Evolutionary conservation across 1,284 basidiomycete species (phyloP).

Genomic region (Marasmius sp.): DNA sequence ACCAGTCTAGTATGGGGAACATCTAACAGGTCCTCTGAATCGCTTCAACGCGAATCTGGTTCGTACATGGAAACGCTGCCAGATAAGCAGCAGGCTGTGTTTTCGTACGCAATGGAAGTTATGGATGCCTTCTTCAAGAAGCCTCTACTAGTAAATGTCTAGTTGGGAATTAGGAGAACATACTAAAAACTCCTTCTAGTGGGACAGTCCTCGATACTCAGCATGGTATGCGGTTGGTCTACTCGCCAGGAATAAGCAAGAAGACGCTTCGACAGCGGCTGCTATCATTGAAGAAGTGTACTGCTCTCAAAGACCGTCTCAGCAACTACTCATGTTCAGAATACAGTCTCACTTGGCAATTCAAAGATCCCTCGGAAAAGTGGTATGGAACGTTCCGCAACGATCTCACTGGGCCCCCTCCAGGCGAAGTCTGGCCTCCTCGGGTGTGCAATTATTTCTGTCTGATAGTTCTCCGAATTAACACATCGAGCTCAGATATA

Average conservation of each 20-base stretch:
- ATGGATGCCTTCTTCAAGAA: too few relatives aligned
- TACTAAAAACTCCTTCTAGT: too few relatives aligned
- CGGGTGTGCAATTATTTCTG: slow-evolving; percentile 10
- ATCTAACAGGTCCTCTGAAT: too few relatives aligned
- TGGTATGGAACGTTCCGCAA: slow-evolving; percentile 30
- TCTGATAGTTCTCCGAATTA: background rate
- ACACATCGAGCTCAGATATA: slow-evolving; percentile 19
- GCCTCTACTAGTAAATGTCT: too few relatives aligned
- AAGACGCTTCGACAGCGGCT: slow-evolving; percentile 23
- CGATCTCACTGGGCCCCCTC: slow-evolving; percentile 20
- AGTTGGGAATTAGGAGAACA: too few relatives aligned
- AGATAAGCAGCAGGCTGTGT: too few relatives aligned
- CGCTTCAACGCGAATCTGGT: too few relatives aligned
- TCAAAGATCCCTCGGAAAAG: slow-evolving; percentile 23
- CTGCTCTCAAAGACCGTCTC: background rate
- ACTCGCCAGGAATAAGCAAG: slow-evolving; percentile 24
- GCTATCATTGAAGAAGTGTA: slow-evolving; percentile 25
- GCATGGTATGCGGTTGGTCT: slow-evolving; percentile 31
- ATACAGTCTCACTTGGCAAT: slow-evolving; percentile 6
- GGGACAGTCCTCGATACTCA: slow-evolving; percentile 19
- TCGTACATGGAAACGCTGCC: too few relatives aligned
- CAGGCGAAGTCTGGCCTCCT: slow-evolving; percentile 22
- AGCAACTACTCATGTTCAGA: background rate
- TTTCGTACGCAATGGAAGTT: too few relatives aligned
- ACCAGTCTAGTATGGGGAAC: too few relatives aligned